These are phyloP conservation scores for Tricholoma flavovirens DNA, from an alignment of 768 basidiomycete species.

Conservation along the genomic window DNA sequence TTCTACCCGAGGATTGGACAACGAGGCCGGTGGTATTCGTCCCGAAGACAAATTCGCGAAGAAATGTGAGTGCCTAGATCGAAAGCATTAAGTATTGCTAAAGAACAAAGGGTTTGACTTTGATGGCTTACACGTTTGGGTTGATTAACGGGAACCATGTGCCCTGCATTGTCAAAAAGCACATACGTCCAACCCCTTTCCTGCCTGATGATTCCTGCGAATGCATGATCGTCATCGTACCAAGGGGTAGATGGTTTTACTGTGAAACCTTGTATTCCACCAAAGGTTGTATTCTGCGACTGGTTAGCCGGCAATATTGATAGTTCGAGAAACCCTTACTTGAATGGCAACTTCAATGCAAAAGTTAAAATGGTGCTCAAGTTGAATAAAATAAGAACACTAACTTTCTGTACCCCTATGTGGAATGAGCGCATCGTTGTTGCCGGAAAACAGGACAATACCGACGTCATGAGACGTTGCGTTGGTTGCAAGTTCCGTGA, in stretches of 20 bases:
- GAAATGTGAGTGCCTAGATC: conserved; percentile 53
- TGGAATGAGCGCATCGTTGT: conserved; percentile 61
- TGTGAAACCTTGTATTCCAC: conserved; percentile 71
- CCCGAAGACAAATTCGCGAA: conserved; percentile 65
- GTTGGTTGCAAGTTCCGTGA: conserved; percentile 63
- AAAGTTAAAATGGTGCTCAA: conserved; percentile 2
- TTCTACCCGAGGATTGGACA: conserved; percentile 22
- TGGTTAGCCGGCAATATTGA: conserved; percentile 2
- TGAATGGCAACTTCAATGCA: conserved; percentile 52
- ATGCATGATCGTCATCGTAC: conserved; percentile 50
- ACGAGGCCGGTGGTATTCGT: conserved; percentile 56
- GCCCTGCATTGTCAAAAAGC: conserved; percentile 36
- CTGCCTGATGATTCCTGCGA: conserved; percentile 68
- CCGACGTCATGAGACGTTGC: conserved; percentile 44
- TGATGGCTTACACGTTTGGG: conserved; percentile 32
- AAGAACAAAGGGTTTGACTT: not conserved
- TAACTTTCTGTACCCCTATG: conserved; percentile 61
- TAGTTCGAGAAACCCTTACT: conserved; percentile 20
- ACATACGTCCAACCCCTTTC: conserved; percentile 64
- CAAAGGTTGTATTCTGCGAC: conserved; percentile 69
- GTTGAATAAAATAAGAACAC: conserved; percentile 8
- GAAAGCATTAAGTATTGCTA: not conserved
- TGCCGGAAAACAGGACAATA: conserved; percentile 61
- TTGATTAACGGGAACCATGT: conserved; percentile 31
- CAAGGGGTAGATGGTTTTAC: conserved; percentile 64